A percentile compares a stretch with the other conserved stretches of the same genome.
Evolutionary conservation across 805 yeast species (phyloP).

Genomic region (Candida tibetensis): DNA sequence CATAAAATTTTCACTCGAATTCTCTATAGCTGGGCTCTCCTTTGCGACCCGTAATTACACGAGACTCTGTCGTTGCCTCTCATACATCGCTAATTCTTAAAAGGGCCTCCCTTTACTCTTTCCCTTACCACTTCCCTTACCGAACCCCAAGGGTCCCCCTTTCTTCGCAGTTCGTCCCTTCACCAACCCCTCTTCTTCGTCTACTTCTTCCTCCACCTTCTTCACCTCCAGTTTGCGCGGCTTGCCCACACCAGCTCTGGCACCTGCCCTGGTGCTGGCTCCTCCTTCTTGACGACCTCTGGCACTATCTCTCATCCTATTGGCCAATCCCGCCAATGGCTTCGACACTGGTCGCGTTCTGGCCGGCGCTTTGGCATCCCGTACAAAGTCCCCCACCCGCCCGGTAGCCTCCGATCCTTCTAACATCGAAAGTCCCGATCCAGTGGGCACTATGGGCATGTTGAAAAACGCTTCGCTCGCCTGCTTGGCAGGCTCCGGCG

Average conservation of each 20-base stretch:
- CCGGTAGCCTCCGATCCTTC: conserved; percentile 7
- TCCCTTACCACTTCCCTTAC: too few relatives aligned
- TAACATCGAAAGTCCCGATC: conserved; percentile 25
- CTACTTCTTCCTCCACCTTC: conserved; percentile 3
- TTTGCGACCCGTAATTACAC: too few relatives aligned
- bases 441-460: conserved; percentile 35
- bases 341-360: conserved; percentile 17
- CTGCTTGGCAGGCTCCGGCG: conserved; percentile 1
- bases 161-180: conserved; percentile 6
- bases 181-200: conserved; percentile 3
- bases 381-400: conserved; percentile 30
- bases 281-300: conserved; percentile 10
- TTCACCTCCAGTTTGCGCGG: not conserved
- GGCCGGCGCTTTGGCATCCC: conserved; percentile 5
- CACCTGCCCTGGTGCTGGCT: not conserved
- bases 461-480: conserved; percentile 22
- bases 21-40: too few relatives aligned
- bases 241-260: not conserved
- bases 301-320: conserved; percentile 29
- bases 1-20: too few relatives aligned
- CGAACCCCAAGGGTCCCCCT: not conserved
- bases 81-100: too few relatives aligned
- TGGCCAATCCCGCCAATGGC: conserved; percentile 39
- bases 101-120: too few relatives aligned
- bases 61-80: too few relatives aligned